These are phyloP conservation scores for Acanthamoeba lenticulata DNA, from an alignment of 208 protist genomes.

Conservation along the genomic window DNA sequence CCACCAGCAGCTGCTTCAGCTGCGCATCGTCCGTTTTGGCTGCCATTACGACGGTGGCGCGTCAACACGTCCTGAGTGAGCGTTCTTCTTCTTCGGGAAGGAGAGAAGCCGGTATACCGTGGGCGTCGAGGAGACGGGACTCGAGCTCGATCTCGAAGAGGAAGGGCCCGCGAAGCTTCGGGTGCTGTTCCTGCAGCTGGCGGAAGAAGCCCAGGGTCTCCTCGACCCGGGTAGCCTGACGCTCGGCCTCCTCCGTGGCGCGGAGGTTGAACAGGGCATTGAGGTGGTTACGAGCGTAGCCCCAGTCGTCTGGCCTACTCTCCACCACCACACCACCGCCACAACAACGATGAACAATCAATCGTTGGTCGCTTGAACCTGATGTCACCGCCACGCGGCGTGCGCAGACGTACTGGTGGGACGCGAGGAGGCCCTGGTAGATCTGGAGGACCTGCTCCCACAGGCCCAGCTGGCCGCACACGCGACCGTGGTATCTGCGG, in stretches of 20 bases:
- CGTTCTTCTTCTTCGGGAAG: not conserved
- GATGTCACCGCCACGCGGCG: not conserved
- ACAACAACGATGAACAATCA: too few species aligned
- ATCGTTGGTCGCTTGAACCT: too few species aligned
- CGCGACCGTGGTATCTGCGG: not conserved
- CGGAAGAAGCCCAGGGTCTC: not conserved
- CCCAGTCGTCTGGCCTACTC: constrained; percentile 53
- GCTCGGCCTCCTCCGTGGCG: not conserved
- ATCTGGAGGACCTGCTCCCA: constrained; percentile 8
- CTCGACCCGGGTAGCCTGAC: not conserved
- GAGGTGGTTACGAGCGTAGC: not conserved
- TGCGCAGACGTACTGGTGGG: not conserved
- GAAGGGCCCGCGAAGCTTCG: constrained; percentile 34
- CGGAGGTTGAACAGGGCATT: constrained; percentile 58
- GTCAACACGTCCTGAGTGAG: not conserved
- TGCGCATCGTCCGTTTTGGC: not conserved
- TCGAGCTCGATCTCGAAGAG: constrained; percentile 49
- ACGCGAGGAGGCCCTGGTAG: not conserved
- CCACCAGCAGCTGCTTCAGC: not conserved
- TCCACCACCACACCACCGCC: too few species aligned
- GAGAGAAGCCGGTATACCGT: not conserved
- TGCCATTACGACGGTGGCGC: not conserved
- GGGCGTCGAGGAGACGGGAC: not conserved
- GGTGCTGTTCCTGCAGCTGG: not conserved
- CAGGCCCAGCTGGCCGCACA: not conserved